Evolutionary conservation across 768 basidiomycete species (phyloP).

Genomic region (Strobilomyces dryophilus): DNA sequence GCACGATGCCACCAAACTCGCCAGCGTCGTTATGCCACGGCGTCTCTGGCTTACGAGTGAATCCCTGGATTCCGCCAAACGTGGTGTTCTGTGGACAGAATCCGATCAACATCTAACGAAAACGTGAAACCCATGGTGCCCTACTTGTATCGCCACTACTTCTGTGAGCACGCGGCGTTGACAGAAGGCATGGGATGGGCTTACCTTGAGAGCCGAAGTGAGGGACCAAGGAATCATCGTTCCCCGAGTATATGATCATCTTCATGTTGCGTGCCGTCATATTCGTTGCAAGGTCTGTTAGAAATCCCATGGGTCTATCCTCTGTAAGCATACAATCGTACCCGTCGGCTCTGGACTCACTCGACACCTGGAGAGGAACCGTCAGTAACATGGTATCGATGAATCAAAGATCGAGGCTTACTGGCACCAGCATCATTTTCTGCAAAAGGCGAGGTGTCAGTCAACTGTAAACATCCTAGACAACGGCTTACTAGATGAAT

Average conservation of each 20-base stretch:
- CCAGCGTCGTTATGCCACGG: constrained; percentile 58
- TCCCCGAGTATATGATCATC: constrained; percentile 60
- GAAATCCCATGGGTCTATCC: constrained; percentile 56
- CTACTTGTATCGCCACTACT: constrained; percentile 53
- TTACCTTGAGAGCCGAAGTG: constrained; percentile 61
- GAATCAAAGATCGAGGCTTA: constrained; percentile 13
- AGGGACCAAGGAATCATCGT: constrained; percentile 61
- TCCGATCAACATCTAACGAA: background rate
- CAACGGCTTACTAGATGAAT: constrained; percentile 8
- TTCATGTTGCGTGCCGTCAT: constrained; percentile 44
- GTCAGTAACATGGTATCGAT: background rate
- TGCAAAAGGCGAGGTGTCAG: background rate
- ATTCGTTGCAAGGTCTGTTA: constrained; percentile 63
- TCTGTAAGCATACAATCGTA: background rate
- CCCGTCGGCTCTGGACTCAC: constrained; percentile 20
- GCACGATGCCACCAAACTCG: constrained; percentile 60
- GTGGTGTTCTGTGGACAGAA: constrained; percentile 58
- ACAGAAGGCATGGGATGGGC: constrained; percentile 4
- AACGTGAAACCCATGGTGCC: background rate
- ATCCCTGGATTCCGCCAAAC: constrained; percentile 74
- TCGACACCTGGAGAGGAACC: constrained; percentile 25
- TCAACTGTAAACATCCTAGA: background rate
- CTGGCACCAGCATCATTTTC: constrained; percentile 28
- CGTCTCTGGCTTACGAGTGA: constrained; percentile 62
- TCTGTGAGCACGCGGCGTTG: background rate